Base-by-base conservation (phyloP, 192 early-diverging fungal species). In the Rhizophlyctis rosea region DNA sequence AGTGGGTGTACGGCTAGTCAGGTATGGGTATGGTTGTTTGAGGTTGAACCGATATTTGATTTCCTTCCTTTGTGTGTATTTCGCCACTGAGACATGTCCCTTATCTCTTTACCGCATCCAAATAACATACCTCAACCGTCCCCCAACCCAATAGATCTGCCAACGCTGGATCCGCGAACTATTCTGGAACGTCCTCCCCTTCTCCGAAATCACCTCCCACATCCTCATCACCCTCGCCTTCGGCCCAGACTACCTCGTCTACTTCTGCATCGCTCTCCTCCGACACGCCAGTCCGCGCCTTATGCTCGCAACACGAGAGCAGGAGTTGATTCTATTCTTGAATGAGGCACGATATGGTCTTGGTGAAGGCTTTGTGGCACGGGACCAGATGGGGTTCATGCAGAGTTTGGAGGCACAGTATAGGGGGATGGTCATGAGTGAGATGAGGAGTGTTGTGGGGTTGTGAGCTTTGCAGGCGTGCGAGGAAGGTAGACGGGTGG, bases 1-100 rank as follows among this genome's bases (percentile, higher is more conserved):
- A 72, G 62, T 24, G 81, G 81, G 11, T 82, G 77, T 61, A 76
- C 81, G 16, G 62, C 73, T 29, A 71, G 75, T 18, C 81, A 82
- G 71, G 81, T 82, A 66, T 0, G 47, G 13, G 24, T n/a, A n/a
- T n/a, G n/a, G n/a, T n/a, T n/a, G n/a, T n/a, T n/a, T n/a, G n/a
- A n/a, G n/a, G n/a, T n/a, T n/a, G n/a, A 28, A 3, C 50, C 47
- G 54, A 1, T 13, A 27, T 30, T 63, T 0, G 18, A 48, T 1
- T 57, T 47, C n/a, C 47, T 2, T 49, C 4, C 57, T 13, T n/a
- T 47, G n/a, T 13, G 14, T 24, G 23, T 25, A 7, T n/a, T n/a
- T n/a, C n/a, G n/a, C n/a, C n/a, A n/a, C n/a, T n/a, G n/a, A n/a
- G n/a, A n/a, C n/a, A n/a, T n/a, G n/a, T n/a, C n/a, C n/a, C n/a